Percentiles rank a stretch among this genome's conserved stretches.
phyloP scores from a whole-genome alignment of 495 filamentous ascomycete genomes.

The Letharia columbiana region DNA sequence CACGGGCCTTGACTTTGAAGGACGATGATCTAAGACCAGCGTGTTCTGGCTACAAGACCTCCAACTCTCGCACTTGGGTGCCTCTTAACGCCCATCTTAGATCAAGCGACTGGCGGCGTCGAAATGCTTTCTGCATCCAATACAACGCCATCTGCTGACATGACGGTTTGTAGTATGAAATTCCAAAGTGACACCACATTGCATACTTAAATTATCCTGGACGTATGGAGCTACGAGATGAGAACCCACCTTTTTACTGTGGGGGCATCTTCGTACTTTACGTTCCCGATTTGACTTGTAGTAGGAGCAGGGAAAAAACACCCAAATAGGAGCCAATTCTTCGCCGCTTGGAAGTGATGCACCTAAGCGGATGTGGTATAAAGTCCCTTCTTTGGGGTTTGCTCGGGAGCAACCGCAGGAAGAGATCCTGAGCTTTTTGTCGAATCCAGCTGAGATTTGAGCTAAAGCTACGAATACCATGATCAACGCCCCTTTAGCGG shows the following conservation, averaged over 20 bases:
- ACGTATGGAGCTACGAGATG: background rate
- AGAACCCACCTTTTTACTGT: background rate
- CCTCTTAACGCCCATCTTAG: background rate
- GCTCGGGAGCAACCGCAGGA: no score
- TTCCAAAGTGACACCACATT: no score
- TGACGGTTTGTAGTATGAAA: background rate
- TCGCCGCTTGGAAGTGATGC: background rate
- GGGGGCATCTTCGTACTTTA: background rate
- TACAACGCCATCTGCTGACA: background rate
- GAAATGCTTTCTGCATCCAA: background rate
- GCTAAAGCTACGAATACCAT: background rate
- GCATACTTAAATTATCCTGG: no score
- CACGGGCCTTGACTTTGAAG: background rate
- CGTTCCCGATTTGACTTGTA: background rate
- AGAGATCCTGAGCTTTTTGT: background rate
- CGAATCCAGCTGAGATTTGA: no score
- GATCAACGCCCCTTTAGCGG: conserved; percentile 16
- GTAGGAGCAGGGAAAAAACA: background rate
- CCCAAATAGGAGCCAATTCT: background rate
- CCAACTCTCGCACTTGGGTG: background rate
- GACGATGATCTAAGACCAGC: background rate
- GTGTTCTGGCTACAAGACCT: background rate
- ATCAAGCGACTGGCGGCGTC: background rate
- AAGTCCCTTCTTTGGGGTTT: background rate
- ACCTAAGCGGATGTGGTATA: background rate